These are phyloP conservation scores for Infundibulicybe gibba DNA, from an alignment of 768 basidiomycete genomes.

Conservation along the genomic window DNA sequence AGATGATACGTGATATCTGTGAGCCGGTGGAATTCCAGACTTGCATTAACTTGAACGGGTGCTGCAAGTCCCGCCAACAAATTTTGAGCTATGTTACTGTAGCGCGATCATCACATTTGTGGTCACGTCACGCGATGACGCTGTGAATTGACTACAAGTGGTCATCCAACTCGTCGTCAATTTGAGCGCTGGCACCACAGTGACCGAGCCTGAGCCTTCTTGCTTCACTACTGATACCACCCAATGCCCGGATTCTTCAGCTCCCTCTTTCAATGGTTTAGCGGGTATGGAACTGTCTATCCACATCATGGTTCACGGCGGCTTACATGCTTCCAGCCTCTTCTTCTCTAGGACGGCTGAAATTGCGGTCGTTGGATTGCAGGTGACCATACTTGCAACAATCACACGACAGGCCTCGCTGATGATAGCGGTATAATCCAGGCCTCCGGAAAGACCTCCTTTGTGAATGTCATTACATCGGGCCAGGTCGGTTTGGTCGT, in stretches of 20 bases:
- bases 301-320: background rate
- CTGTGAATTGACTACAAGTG: no score
- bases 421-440: constrained; percentile 22
- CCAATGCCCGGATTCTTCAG: constrained; percentile 38
- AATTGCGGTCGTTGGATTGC: constrained; percentile 88
- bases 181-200: constrained; percentile 1
- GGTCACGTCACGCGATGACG: constrained; percentile 3
- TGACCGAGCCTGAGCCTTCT: no score
- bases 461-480: constrained; percentile 89
- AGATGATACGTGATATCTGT: no score
- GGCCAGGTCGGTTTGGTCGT: constrained; percentile 53
- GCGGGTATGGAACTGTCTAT: constrained; percentile 25
- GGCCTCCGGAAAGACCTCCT: constrained; percentile 95
- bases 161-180: no score
- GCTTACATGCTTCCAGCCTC: constrained; percentile 38
- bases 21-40: no score
- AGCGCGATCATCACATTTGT: no score
- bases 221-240: background rate
- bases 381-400: constrained; percentile 37
- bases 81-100: no score
- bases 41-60: no score
- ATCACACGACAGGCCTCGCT: no score
- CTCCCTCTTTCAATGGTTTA: constrained; percentile 42
- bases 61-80: no score
- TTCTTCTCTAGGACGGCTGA: constrained; percentile 89